These are phyloP conservation scores for Poa annua DNA, from an alignment of 176 grass and related monocot genomes.

Conservation along the genomic window DNA sequence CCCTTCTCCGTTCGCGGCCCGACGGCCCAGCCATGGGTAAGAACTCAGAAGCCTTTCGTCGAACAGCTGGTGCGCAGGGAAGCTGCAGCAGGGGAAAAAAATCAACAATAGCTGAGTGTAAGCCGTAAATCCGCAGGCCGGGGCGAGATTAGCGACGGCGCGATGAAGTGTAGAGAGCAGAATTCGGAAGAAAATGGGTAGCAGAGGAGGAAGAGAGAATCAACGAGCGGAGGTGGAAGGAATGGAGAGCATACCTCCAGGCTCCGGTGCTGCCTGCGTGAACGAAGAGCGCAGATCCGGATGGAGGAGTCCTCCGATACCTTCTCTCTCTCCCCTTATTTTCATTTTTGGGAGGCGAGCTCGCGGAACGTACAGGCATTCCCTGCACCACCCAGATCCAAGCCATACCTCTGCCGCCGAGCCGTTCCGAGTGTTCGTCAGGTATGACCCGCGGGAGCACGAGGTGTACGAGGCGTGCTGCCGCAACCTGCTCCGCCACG, in stretches of 20 bases:
- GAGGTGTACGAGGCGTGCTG: constrained; percentile 82
- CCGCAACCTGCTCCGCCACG: constrained; percentile 67
- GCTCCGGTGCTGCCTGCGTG: background rate
- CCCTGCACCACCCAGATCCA: background rate
- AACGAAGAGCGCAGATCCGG: background rate
- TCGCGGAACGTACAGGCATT: no score
- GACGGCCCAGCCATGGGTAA: background rate
- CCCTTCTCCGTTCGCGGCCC: background rate
- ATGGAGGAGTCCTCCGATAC: no score
- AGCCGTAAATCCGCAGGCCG: background rate
- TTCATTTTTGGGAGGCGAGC: no score
- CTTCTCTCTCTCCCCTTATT: no score
- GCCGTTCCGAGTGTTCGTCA: constrained; percentile 74
- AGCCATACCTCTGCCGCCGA: constrained; percentile 36
- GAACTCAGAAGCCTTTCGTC: background rate
- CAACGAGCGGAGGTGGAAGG: background rate
- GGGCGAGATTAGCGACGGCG: background rate
- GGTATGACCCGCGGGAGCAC: constrained; percentile 87
- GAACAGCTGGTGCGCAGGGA: constrained; percentile 15
- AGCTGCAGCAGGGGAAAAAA: background rate
- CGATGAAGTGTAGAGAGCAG: background rate
- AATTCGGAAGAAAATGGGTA: background rate
- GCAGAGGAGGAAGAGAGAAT: background rate
- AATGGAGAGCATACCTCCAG: background rate
- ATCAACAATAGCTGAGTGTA: background rate